Evolutionary conservation across 108 stramenopile genomes (phyloP).

Genomic region (Fragilaria radians): DNA sequence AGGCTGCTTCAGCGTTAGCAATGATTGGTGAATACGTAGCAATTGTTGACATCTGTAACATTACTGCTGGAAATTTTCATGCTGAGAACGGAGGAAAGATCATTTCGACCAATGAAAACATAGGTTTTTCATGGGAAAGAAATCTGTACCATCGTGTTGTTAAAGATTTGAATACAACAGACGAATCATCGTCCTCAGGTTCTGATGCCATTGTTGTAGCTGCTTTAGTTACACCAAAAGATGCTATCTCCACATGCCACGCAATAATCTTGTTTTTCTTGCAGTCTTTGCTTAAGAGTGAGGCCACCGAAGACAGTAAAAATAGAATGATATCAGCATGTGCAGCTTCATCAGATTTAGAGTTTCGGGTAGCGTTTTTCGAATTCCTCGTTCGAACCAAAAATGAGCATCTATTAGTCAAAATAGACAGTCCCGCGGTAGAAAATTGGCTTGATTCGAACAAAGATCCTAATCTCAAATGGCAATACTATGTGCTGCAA

Average conservation of each 20-base stretch:
- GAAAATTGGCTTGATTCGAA: constrained; percentile 65
- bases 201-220: constrained; percentile 35
- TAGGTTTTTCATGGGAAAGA: constrained; percentile 60
- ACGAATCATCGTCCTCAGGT: constrained; percentile 15
- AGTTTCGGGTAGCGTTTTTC: constrained; percentile 64
- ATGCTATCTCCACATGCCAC: constrained; percentile 68
- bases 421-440: constrained; percentile 55
- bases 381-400: constrained; percentile 45
- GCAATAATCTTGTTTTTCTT: constrained; percentile 68
- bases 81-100: constrained; percentile 14
- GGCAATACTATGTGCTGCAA: constrained; percentile 69
- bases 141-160: constrained; percentile 57
- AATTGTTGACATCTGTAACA: constrained; percentile 74
- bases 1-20: constrained; percentile 57
- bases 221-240: constrained; percentile 47
- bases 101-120: constrained; percentile 8
- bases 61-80: constrained; percentile 70
- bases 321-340: constrained; percentile 57
- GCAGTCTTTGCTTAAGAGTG: constrained; percentile 43
- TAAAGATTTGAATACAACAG: constrained; percentile 1
- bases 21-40: constrained; percentile 50
- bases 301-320: constrained; percentile 9
- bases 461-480: constrained; percentile 43
- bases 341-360: constrained; percentile 45
- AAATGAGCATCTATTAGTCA: constrained; percentile 54